Evolutionary conservation across 306 rosid genomes (phyloP), one percentile per base, ranked within the genome.

Genomic region (Canavalia gladiata): DNA sequence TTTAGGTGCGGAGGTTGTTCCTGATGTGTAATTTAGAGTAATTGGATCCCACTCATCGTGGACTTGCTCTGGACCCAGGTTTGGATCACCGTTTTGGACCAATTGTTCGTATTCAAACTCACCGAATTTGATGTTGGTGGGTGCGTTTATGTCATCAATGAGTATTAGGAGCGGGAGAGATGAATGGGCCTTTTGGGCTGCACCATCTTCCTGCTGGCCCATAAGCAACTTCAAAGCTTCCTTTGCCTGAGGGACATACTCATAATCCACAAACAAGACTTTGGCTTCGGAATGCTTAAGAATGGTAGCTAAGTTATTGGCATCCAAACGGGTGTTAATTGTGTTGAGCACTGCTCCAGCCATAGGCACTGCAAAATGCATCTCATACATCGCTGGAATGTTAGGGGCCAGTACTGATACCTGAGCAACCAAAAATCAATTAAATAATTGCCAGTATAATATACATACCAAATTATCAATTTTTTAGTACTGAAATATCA

Each of bases 301-400:
- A 62, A 92, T 92, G 64, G 81, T n/a, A 43, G 97, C 94, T 4
- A 92, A 77, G 86, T 25, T 90, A 0, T 82, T 86, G 0, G 92
- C 84, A 39, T 92, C 90, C 0, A 92, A 87, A n/a, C 97, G 91
- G 11, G 90, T 87, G 84, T 92, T 92, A 28, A 92, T 83, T 50
- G 93, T 79, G 89, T 90, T 92, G 29, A 92, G 86, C 10, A 90
- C 90, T 0, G 87, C 94, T 13, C 94, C 90, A 0, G 93, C 94
- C 93, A 92, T 92, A 0, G 97, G 91, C 60, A 89, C 94, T 0
- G 93, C 94, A 4, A 92, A 92, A 81, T 92, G 97, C 94, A 92
- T 90, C 92, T 90, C 97, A 42, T 92, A 92, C 90, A 83, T 55
- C 10, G 97, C 97, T 8, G 94, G 97, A 71, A 92, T 69, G 58